Evolutionary conservation across 2,329 filamentous ascomycete species (phyloP), one percentile per base, ranked within the genome.

Genomic region (Shiraia bambusicola): DNA sequence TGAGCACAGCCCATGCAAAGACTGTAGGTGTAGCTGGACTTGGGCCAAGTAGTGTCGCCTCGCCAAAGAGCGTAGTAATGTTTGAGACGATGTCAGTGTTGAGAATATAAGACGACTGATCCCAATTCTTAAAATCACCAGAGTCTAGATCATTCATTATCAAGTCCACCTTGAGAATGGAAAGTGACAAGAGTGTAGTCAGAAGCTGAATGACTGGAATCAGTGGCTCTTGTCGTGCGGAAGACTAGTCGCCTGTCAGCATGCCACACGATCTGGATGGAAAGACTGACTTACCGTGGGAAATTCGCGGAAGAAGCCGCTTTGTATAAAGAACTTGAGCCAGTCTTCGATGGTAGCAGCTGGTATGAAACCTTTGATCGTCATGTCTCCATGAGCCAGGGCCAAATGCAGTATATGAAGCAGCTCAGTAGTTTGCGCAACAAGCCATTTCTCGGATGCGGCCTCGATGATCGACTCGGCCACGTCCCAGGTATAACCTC

Each of bases 1-100:
- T 56, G 17, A 95, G 79, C 34, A 92, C 74, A 3, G 84, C 82
- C 91, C 91, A 97, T 3, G 87, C 81, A 52, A 94, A 87, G 14
- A 88, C 78, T 13, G 87, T 82, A 1, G 88, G 88, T 40, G 81
- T 82, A 14, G 87, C 86, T 26, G 81, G 80, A 27, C 76, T 72
- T n/a, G 80, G 74, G 12, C 77, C 77, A 14, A 63, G 31, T 13
- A 70, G 62, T 19, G 75, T 75, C 6, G 83, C 80, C 40, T 75
- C 72, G 16, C 84, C 69, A 25, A 95, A 76, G n/a, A 85, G 79
- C 37, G 79, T 78, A 54, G 92, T 88, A 11, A 95, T 79, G 39
- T 83, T 79, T 34, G 81, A 78, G n/a, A 95, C 75, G 14, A 86
- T 80, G 6, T 82, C 77, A 2, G 82, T 79, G 35, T 87, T 84